A percentile compares a stretch with the other conserved stretches of the same genome.
These are phyloP conservation scores for Garcia nutans DNA, from an alignment of 345 rosid genomes.

Conservation along the genomic window DNA sequence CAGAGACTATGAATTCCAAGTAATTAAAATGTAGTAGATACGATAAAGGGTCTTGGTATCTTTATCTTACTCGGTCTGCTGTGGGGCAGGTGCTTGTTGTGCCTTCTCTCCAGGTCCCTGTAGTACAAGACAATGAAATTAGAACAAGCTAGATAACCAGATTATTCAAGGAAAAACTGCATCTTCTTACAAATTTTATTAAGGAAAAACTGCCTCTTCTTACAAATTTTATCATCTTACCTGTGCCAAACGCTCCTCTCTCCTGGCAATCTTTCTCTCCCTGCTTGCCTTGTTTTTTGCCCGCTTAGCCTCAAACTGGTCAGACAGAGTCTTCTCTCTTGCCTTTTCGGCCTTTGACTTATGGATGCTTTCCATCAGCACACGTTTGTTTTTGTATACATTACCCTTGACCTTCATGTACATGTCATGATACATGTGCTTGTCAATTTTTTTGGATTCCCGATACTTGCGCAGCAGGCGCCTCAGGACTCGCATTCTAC, in stretches of 20 bases:
- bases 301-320: constrained; percentile 95
- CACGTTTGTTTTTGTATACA: constrained; percentile 93
- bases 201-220: neutral
- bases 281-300: constrained; percentile 97
- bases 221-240: constrained; percentile 24
- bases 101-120: constrained; percentile 26
- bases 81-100: constrained; percentile 15
- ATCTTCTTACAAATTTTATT: neutral
- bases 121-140: neutral
- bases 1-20: neutral
- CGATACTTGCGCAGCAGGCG: constrained; percentile 84
- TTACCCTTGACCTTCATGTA: constrained; percentile 98
- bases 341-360: constrained; percentile 95
- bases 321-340: constrained; percentile 89
- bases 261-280: constrained; percentile 80
- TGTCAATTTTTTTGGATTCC: constrained; percentile 94
- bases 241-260: constrained; percentile 93
- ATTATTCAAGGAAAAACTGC: neutral
- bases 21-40: neutral
- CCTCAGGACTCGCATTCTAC: constrained; percentile 93
- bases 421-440: constrained; percentile 98
- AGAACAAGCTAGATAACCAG: neutral
- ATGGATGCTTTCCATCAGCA: constrained; percentile 95
- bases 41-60: neutral
- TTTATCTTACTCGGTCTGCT: constrained; percentile 19